Evolutionary conservation across 1,284 basidiomycete species (phyloP), one percentile per base, ranked within the genome.

Genomic region (Ceratobasidium theobromae): DNA sequence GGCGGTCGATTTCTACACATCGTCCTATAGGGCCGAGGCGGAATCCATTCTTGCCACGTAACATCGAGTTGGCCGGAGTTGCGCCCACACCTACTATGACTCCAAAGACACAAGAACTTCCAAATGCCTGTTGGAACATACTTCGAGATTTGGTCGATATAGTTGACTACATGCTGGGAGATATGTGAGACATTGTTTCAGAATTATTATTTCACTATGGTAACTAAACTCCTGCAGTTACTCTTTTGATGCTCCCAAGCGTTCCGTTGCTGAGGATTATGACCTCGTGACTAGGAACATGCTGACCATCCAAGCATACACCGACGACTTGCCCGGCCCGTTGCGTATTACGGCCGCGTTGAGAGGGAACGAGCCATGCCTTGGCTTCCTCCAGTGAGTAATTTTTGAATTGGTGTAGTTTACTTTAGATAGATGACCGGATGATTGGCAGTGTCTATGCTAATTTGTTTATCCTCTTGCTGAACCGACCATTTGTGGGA

Each of bases 361-460:
- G n/a, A 28, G 58, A 51, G 58, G 58, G 1, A 33, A 58, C 1
- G 46, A 62, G 23, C 58, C 58, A 12, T 62, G 58, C 25, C 46
- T 62, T n/a, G 58, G 46, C 35, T 62, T 62, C 58, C 35, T 62
- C 32, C 58, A 62, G 58, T 62, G 25, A 62, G 58, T 38, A 23
- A 2, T 33, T 18, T 8, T n/a, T 16, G 3, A 3, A 8, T 35
- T 18, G 3, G n/a, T 23, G 9, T 11, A 5, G 4, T 21, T 6
- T 46, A 46, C 46, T 38, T 16, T 28, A 38, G 16, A 38, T 38
- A 38, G 35, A 8, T 38, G 16, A 8, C 16, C 16, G 35, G 35
- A n/a, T n/a, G n/a, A n/a, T 12, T 12, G 18, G 18, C 8, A 62
- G 58, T 41, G 58, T 62, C 16, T 62, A 62, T 35, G 43, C 51